phyloP scores from a whole-genome alignment of 352 stramenopile species.

The Plasmopara viticola region DNA sequence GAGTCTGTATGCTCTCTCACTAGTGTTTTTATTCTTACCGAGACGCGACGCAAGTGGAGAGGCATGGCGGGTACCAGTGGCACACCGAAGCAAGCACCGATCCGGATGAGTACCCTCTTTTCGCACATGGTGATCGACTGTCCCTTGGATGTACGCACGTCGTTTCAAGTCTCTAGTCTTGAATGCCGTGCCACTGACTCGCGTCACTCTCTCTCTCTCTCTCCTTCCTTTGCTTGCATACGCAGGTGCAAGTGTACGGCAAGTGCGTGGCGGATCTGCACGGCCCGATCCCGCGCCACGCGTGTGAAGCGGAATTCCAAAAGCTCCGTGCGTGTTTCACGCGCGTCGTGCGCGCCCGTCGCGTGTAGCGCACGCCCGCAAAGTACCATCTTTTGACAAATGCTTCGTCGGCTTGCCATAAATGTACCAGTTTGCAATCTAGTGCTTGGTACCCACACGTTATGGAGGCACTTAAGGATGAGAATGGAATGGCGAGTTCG shows the following conservation, averaged over 20 bases:
- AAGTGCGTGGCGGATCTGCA: slow-evolving; percentile 65
- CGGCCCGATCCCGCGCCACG: slow-evolving; percentile 39
- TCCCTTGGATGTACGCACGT: slow-evolving; percentile 43
- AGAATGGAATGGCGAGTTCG: neutral
- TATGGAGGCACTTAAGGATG: neutral
- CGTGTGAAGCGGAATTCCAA: slow-evolving; percentile 66
- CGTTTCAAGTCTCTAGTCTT: neutral
- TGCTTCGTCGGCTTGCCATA: neutral
- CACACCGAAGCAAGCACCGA: slow-evolving; percentile 27
- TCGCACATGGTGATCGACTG: slow-evolving; percentile 61
- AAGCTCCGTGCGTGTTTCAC: slow-evolving; percentile 68
- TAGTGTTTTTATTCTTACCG: too few species aligned
- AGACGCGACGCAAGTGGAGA: neutral
- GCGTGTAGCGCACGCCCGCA: slow-evolving; percentile 8
- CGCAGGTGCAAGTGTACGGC: slow-evolving; percentile 73
- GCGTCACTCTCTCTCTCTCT: neutral
- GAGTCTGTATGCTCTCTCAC: too few species aligned
- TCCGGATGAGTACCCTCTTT: slow-evolving; percentile 66
- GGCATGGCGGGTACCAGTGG: slow-evolving; percentile 15
- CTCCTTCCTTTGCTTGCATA: neutral
- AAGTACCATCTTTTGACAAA: slow-evolving; percentile 8
- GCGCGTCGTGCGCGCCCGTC: slow-evolving; percentile 35
- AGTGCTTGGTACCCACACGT: neutral
- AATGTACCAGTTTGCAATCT: slow-evolving; percentile 26
- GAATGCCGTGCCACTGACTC: neutral